phyloP scores from a whole-genome alignment of 2,329 filamentous ascomycete species.

The Neospermospora avenae region DNA sequence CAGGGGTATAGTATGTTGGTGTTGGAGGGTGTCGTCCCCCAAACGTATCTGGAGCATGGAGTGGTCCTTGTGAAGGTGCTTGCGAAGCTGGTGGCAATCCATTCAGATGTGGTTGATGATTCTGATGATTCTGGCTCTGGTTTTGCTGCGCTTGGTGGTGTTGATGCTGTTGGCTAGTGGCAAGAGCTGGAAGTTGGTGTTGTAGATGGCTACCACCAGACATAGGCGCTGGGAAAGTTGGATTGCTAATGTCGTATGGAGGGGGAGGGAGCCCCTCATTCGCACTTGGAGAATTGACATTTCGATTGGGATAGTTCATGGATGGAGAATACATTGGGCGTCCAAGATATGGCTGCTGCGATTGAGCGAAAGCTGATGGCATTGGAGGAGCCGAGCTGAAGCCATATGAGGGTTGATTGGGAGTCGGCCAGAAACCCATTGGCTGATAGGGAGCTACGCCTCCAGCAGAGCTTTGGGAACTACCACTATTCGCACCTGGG shows the following conservation, averaged over 20 bases:
- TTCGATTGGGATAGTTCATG: constrained; percentile 50
- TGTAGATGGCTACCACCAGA: constrained; percentile 41
- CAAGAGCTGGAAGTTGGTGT: constrained; percentile 35
- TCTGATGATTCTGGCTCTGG: constrained; percentile 33
- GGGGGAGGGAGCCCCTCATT: constrained; percentile 63
- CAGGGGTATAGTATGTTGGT: constrained; percentile 51
- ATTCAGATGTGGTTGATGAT: constrained; percentile 32
- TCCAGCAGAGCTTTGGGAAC: constrained; percentile 55
- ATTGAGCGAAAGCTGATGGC: constrained; percentile 29
- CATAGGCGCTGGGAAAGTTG: constrained; percentile 59
- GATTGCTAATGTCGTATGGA: constrained; percentile 62
- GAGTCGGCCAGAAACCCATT: constrained; percentile 59
- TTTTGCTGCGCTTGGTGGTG: constrained; percentile 32
- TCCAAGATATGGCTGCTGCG: constrained; percentile 37
- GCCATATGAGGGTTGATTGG: constrained; percentile 45
- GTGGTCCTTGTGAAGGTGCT: constrained; percentile 49
- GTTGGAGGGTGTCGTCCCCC: constrained; percentile 54
- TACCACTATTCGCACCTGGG: constrained; percentile 58
- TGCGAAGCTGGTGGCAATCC: constrained; percentile 42
- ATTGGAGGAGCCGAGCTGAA: constrained; percentile 48
- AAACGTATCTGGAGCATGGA: constrained; percentile 58
- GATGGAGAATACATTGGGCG: constrained; percentile 56
- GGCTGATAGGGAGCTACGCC: constrained; percentile 54
- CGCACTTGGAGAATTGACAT: constrained; percentile 56
- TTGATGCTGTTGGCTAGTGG: constrained; percentile 35